These are phyloP conservation scores for Xenoacremonium recifei DNA, from an alignment of 2,329 filamentous ascomycete species.

Conservation along the genomic window DNA sequence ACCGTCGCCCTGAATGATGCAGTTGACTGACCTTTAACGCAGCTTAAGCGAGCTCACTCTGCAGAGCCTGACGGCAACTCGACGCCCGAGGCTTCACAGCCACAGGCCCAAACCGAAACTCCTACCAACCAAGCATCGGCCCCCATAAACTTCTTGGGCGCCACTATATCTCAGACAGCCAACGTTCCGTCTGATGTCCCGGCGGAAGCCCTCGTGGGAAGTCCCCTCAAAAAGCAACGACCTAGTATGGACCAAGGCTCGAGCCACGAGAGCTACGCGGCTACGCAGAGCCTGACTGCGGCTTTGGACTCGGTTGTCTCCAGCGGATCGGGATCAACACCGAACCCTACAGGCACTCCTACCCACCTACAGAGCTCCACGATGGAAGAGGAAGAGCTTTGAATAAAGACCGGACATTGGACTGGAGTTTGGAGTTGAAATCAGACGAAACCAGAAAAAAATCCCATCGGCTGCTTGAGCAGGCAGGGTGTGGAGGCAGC, in stretches of 20 bases:
- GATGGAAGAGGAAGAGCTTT: slow-evolving; percentile 35
- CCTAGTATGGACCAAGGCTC: slow-evolving; percentile 47
- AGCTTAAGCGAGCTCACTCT: slow-evolving; percentile 82
- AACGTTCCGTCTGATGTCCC: slow-evolving; percentile 23
- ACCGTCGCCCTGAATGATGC: neutral
- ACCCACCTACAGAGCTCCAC: slow-evolving; percentile 10
- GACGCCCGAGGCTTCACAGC: slow-evolving; percentile 33
- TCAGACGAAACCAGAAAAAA: no score
- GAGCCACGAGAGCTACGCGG: slow-evolving; percentile 22
- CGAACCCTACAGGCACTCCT: slow-evolving; percentile 18
- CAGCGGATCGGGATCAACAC: slow-evolving; percentile 16
- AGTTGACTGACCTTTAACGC: slow-evolving; percentile 15
- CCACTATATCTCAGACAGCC: slow-evolving; percentile 12
- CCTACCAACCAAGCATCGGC: slow-evolving; percentile 24
- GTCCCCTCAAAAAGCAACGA: slow-evolving; percentile 74
- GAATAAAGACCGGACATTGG: no score
- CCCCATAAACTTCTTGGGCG: slow-evolving; percentile 13
- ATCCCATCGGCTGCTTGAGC: no score
- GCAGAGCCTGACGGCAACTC: slow-evolving; percentile 59
- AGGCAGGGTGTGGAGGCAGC: no score
- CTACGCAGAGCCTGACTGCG: slow-evolving; percentile 34
- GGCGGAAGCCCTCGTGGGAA: slow-evolving; percentile 53
- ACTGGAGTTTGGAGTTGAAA: no score
- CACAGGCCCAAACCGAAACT: slow-evolving; percentile 45
- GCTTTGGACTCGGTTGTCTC: slow-evolving; percentile 32